Percentiles rank a stretch among this genome's conserved stretches.
Conservation (phyloP, 192 early-diverging fungal genomes). For the Backusella morwellensis region DNA sequence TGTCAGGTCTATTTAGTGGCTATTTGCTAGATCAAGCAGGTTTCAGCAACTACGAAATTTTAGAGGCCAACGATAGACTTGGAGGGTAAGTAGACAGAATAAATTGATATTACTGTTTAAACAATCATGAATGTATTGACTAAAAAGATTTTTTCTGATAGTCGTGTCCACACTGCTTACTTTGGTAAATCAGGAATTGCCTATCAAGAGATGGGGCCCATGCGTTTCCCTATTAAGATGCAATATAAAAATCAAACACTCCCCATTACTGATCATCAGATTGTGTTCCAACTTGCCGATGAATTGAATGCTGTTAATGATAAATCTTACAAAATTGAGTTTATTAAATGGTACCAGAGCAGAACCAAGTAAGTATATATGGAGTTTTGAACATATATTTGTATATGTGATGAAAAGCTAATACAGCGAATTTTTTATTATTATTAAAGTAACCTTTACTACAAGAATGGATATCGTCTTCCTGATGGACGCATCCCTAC, state of each 20-base stretch:
- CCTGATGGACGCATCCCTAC: constrained; percentile 17
- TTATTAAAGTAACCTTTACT: constrained; percentile 10
- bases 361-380: constrained; percentile 14
- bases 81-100: constrained; percentile 17
- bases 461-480: constrained; percentile 17
- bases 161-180: constrained; percentile 31
- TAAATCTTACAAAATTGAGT: constrained; percentile 5
- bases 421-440: no score
- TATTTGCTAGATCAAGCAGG: constrained; percentile 27
- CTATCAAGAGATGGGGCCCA: constrained; percentile 24
- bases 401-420: background rate
- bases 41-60: constrained; percentile 23
- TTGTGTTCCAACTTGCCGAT: constrained; percentile 28
- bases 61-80: constrained; percentile 28
- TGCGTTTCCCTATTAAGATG: background rate
- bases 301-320: constrained; percentile 22
- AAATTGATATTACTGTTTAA: no score
- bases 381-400: background rate
- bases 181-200: constrained; percentile 23
- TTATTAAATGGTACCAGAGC: constrained; percentile 12
- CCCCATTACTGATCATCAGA: constrained; percentile 23
- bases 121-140: background rate
- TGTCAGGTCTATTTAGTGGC: constrained; percentile 29
- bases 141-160: background rate
- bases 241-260: no score